A percentile compares a stretch with the other conserved stretches of the same genome.
phyloP scores from a whole-genome alignment of 805 yeast genomes.

The Candida schatavii region DNA sequence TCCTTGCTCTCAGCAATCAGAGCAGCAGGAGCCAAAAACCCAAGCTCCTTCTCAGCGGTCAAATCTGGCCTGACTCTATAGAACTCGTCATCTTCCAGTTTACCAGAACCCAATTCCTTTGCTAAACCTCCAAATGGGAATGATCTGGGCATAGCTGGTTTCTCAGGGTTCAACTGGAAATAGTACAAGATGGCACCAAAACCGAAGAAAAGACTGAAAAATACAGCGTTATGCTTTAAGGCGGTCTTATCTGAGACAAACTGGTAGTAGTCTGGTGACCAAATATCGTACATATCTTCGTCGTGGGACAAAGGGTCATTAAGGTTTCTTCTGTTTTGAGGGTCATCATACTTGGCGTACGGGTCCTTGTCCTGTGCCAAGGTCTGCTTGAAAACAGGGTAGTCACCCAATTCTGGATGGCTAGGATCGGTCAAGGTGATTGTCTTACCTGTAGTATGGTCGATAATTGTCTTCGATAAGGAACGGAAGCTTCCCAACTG shows the following conservation, averaged over 20 bases:
- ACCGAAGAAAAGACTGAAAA: conserved; percentile 37
- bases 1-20: conserved; percentile 26
- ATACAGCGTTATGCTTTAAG: conserved; percentile 50
- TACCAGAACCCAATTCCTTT: conserved; percentile 65
- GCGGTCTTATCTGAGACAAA: conserved; percentile 61
- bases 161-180: conserved; percentile 56
- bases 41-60: conserved; percentile 35
- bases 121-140: conserved; percentile 77
- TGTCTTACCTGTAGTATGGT: conserved; percentile 37
- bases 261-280: conserved; percentile 80
- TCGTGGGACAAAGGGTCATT: conserved; percentile 69
- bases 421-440: conserved; percentile 41
- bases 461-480: conserved; percentile 39
- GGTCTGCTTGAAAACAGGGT: conserved; percentile 58
- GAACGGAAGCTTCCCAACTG: conserved; percentile 8
- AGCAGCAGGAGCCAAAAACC: conserved; percentile 31
- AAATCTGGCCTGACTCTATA: conserved; percentile 41
- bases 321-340: conserved; percentile 74
- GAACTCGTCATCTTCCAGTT: conserved; percentile 41
- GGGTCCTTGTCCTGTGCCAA: conserved; percentile 70
- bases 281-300: conserved; percentile 73
- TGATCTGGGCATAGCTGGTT: conserved; percentile 73
- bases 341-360: conserved; percentile 71
- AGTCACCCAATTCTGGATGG: conserved; percentile 50
- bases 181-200: conserved; percentile 44